phyloP scores from a whole-genome alignment of 2,329 filamentous ascomycete species.

The Xylariaceae sp. region DNA sequence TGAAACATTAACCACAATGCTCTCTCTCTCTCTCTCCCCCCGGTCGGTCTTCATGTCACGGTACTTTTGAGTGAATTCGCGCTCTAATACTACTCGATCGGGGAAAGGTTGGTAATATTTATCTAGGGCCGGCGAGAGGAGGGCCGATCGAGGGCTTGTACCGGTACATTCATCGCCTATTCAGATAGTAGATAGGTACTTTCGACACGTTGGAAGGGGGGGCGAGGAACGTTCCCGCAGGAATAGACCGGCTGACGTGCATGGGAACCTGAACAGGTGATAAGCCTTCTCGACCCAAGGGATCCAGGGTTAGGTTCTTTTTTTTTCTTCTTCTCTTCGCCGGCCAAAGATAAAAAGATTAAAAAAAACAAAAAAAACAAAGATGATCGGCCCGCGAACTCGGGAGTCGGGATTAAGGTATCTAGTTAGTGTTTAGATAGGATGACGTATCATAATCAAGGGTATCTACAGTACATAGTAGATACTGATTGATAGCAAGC shows the following conservation, averaged over 20 bases:
- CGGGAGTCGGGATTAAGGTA: neutral
- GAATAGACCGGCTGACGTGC: slow-evolving; percentile 10
- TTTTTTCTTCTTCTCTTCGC: too few species aligned
- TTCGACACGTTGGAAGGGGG: neutral
- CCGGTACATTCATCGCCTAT: neutral
- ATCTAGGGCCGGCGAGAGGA: too few species aligned
- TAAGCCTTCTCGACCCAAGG: too few species aligned
- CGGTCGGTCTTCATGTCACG: too few species aligned
- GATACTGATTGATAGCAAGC: neutral
- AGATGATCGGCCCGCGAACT: neutral
- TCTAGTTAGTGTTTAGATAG: neutral
- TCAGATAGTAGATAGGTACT: slow-evolving; percentile 10
- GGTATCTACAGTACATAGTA: neutral
- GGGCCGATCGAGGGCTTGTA: neutral
- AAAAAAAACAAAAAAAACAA: too few species aligned
- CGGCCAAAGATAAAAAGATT: too few species aligned
- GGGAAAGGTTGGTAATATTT: too few species aligned
- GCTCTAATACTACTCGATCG: too few species aligned
- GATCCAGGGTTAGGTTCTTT: too few species aligned
- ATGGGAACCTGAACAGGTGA: slow-evolving; percentile 12
- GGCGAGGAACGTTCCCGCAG: slow-evolving; percentile 1
- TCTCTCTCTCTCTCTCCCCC: too few species aligned
- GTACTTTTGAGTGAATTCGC: too few species aligned
- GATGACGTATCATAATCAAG: slow-evolving; percentile 1
- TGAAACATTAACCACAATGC: too few species aligned